These are phyloP conservation scores for Calonectria henricotiae DNA, from an alignment of 2,329 filamentous ascomycete genomes.

Conservation along the genomic window DNA sequence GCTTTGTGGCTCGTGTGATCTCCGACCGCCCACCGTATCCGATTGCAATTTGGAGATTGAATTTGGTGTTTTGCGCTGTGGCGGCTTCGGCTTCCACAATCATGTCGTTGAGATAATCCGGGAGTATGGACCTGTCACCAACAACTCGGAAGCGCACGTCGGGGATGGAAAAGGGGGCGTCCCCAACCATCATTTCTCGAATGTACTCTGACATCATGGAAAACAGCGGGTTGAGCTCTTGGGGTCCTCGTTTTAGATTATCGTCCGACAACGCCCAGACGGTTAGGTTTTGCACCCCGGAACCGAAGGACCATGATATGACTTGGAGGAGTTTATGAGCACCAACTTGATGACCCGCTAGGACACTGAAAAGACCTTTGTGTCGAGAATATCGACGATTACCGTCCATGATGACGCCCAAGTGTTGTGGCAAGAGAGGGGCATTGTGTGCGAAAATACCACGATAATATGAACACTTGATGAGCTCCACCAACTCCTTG, in stretches of 20 bases:
- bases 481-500: constrained; percentile 9
- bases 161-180: constrained; percentile 26
- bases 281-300: constrained; percentile 28
- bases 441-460: background rate
- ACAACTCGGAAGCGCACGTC: constrained; percentile 30
- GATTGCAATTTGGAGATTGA: constrained; percentile 32
- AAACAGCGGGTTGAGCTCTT: constrained; percentile 31
- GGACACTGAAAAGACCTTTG: constrained; percentile 17
- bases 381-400: constrained; percentile 32
- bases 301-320: constrained; percentile 27
- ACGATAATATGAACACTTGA: constrained; percentile 31
- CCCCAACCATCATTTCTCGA: constrained; percentile 23
- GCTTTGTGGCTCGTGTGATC: constrained; percentile 17
- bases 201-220: constrained; percentile 35
- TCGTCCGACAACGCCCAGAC: constrained; percentile 34
- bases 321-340: constrained; percentile 32
- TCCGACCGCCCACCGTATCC: constrained; percentile 32
- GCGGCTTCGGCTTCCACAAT: constrained; percentile 25
- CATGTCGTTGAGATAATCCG: constrained; percentile 26
- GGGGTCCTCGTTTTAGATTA: constrained; percentile 31
- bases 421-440: constrained; percentile 9
- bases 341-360: constrained; percentile 28
- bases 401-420: constrained; percentile 35
- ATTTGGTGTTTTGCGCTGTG: constrained; percentile 23
- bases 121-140: constrained; percentile 30